Evolutionary conservation across 441 rosid genomes (phyloP).

Genomic region (Pelargonium myrrhifolium): DNA sequence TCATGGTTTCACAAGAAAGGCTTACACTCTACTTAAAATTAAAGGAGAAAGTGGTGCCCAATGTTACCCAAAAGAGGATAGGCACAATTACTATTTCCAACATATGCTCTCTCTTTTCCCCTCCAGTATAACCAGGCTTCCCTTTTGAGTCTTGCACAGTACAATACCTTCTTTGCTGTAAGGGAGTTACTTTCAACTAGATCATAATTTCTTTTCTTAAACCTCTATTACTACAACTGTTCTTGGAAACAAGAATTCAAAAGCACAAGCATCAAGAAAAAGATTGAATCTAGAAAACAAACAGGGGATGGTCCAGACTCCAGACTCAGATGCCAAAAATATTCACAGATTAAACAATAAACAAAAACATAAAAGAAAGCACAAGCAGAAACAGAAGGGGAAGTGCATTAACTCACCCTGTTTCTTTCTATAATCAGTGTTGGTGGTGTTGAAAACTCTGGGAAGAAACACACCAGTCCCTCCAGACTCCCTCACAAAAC

Average conservation of each 20-base stretch:
- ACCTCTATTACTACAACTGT: too few relatives aligned
- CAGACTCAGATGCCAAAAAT: slow-evolving; percentile 9
- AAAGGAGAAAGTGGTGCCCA: not conserved
- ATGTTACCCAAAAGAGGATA: not conserved
- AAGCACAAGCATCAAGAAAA: not conserved
- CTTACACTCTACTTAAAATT: not conserved
- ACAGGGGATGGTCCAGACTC: not conserved
- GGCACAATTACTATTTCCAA: not conserved
- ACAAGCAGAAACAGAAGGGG: not conserved
- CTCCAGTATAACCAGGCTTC: not conserved
- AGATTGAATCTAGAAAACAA: not conserved
- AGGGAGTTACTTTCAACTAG: not conserved
- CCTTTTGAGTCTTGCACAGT: not conserved
- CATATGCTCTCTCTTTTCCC: not conserved
- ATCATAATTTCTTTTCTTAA: too few relatives aligned
- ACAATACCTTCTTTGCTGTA: not conserved
- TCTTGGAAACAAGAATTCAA: too few relatives aligned
- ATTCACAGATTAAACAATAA: not conserved
- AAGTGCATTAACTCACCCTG: slow-evolving; percentile 21
- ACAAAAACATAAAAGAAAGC: not conserved
- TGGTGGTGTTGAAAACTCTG: slow-evolving; percentile 16
- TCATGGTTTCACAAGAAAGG: not conserved
- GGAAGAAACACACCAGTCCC: slow-evolving; percentile 54
- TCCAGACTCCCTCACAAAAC: slow-evolving; percentile 30
- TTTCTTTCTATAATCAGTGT: slow-evolving; percentile 18